phyloP scores from a whole-genome alignment of 306 rosid species.

The Dryas alaskensis region DNA sequence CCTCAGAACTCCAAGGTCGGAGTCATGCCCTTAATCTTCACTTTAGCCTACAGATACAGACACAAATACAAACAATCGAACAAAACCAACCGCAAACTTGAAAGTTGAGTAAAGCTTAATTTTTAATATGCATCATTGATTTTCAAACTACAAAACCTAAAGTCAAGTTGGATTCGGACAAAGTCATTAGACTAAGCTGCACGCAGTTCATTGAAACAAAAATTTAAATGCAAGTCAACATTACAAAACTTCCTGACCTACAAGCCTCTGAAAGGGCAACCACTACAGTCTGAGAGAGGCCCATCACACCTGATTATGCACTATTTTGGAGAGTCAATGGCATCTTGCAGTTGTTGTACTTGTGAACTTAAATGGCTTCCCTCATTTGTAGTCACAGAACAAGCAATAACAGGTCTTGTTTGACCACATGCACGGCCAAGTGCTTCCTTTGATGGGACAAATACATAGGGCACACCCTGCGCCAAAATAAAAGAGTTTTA shows the following conservation, averaged over 20 bases:
- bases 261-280: conserved; percentile 69
- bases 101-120: too few species aligned
- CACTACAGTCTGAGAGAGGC: conserved; percentile 55
- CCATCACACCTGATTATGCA: conserved; percentile 58
- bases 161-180: too few species aligned
- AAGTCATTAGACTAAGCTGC: background rate
- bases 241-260: conserved; percentile 22
- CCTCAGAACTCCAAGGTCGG: too few species aligned
- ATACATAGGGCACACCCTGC: conserved; percentile 82
- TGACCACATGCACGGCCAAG: conserved; percentile 95
- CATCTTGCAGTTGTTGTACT: conserved; percentile 82
- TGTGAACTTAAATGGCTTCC: conserved; percentile 92
- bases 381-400: conserved; percentile 85
- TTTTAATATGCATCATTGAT: conserved; percentile 9
- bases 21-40: too few species aligned
- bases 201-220: background rate
- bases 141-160: background rate
- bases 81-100: too few species aligned
- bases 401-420: conserved; percentile 82
- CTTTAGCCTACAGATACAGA: too few species aligned
- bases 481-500: conserved; percentile 1
- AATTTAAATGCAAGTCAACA: conserved; percentile 31
- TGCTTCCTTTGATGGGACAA: conserved; percentile 89
- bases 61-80: too few species aligned
- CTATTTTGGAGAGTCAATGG: conserved; percentile 72